Evolutionary conservation across 805 yeast species (phyloP).

Genomic region (Priceomyces fermenticarens): DNA sequence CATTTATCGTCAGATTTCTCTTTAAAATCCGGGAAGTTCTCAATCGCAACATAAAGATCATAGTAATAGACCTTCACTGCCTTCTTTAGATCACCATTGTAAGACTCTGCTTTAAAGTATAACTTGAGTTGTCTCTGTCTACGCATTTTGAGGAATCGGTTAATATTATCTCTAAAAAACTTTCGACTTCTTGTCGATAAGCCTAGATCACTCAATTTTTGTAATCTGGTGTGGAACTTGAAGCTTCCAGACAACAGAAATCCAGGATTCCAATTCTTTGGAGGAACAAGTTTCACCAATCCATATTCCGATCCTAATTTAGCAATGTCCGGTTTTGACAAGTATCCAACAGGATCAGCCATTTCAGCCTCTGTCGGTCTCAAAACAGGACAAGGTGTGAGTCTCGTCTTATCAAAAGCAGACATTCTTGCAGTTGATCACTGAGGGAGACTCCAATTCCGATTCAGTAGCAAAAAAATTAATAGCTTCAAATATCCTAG

Average conservation of each 20-base stretch:
- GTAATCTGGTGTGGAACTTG: constrained; percentile 67
- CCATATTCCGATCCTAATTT: constrained; percentile 47
- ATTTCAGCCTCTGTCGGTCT: constrained; percentile 46
- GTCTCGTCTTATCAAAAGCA: constrained; percentile 9
- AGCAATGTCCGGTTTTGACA: constrained; percentile 39
- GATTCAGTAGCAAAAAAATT: no score
- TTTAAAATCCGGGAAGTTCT: constrained; percentile 18
- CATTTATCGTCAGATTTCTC: constrained; percentile 18
- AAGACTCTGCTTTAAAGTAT: constrained; percentile 16
- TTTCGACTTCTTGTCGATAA: constrained; percentile 59
- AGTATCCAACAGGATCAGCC: constrained; percentile 46
- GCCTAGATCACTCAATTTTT: constrained; percentile 61
- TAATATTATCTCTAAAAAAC: constrained; percentile 59
- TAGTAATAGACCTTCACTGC: constrained; percentile 27
- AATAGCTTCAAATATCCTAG: no score
- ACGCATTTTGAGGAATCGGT: constrained; percentile 53
- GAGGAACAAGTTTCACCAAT: constrained; percentile 53
- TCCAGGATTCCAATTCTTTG: constrained; percentile 51
- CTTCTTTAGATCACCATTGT: not conserved
- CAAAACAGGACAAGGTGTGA: constrained; percentile 45
- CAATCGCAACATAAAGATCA: constrained; percentile 36
- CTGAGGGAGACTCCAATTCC: no score
- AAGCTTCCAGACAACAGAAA: constrained; percentile 55
- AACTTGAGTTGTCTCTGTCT: constrained; percentile 19
- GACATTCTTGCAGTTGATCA: no score